Conservation (phyloP, 2,329 filamentous ascomycete genomes). For the Xylaria sp. region DNA sequence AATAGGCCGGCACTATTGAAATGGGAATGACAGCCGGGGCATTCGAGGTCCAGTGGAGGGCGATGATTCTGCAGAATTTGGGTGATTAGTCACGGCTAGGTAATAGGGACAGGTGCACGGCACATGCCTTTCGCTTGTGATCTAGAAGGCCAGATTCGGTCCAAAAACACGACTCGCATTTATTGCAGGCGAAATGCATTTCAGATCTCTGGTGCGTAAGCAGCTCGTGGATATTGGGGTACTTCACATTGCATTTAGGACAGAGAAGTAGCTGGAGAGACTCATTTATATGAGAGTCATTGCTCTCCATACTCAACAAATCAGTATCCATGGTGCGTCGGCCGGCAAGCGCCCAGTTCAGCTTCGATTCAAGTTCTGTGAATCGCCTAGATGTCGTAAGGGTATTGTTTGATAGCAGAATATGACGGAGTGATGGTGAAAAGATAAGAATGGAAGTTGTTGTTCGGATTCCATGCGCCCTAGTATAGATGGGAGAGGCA, state of each 20-base stretch:
- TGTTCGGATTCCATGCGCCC: not conserved
- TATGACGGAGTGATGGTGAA: not conserved
- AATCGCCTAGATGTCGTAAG: not conserved
- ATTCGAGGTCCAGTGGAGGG: slow-evolving; percentile 54
- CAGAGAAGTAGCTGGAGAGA: slow-evolving; percentile 26
- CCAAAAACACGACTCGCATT: slow-evolving; percentile 34
- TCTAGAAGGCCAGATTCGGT: slow-evolving; percentile 15
- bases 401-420: not conserved
- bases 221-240: slow-evolving; percentile 24
- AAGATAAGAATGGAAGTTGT: not conserved
- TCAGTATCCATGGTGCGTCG: not conserved
- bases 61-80: slow-evolving; percentile 51
- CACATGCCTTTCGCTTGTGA: slow-evolving; percentile 38
- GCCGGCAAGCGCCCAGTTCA: not conserved
- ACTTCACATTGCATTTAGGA: slow-evolving; percentile 32
- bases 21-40: slow-evolving; percentile 56
- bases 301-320: slow-evolving; percentile 8
- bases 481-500: not conserved
- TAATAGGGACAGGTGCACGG: not conserved
- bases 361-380: not conserved
- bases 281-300: slow-evolving; percentile 8
- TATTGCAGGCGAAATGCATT: slow-evolving; percentile 37
- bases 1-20: slow-evolving; percentile 53
- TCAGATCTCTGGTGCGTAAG: slow-evolving; percentile 30
- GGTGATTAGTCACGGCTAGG: not conserved